Base-by-base conservation (phyloP, 768 basidiomycete genomes). In the Leccinum fibrillosum region DNA sequence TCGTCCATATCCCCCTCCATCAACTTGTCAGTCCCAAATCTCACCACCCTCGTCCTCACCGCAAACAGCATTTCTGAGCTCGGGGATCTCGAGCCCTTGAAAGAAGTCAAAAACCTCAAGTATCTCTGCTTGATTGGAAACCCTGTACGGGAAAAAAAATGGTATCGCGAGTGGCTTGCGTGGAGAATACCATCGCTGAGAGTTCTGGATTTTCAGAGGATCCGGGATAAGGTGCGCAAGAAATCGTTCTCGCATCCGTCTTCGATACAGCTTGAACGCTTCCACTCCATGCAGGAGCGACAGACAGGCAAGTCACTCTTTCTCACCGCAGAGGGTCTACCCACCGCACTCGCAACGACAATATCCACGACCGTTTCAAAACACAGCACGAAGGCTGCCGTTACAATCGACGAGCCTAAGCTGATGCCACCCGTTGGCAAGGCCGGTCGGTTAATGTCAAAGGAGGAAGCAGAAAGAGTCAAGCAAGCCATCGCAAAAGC, bases 161-260 rank as follows among this genome's bases (percentile, higher is more conserved):
- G 89, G 86, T 96, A 95, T 79, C 90, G 92, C 79, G 91, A 93
- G 79, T 96, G 93, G 93, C 84, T 94, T 80, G 86, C 90, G 66
- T 93, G 86, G 85, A 85, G 87, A 78, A 80, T 93, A 80, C 86
- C 88, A 74, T 82, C 83, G 70, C 82, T 96, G 70, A 86, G 94
- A 82, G 90, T 93, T 77, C 81, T 96, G 71, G 93, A 96, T 83
- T 96, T 92, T 77, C 90, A 93, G 82, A 86, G 93, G 76, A 90
- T 96, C 68, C 86, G 89, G 72, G 92, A 94, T 74, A 93, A 94
- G 86, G 93, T 94, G 78, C 80, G 87, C 77, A 74, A 72, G 76
- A 72, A 73, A 68, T 69, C 54, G 47, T 56, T 60, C 60, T 64
- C 58, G 54, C 51, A 54, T 52, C 61, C 42, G 30, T 55, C 55